Evolutionary conservation across 148 eudicot genomes (phyloP).

Genomic region (Rhododendron kiyosumense): DNA sequence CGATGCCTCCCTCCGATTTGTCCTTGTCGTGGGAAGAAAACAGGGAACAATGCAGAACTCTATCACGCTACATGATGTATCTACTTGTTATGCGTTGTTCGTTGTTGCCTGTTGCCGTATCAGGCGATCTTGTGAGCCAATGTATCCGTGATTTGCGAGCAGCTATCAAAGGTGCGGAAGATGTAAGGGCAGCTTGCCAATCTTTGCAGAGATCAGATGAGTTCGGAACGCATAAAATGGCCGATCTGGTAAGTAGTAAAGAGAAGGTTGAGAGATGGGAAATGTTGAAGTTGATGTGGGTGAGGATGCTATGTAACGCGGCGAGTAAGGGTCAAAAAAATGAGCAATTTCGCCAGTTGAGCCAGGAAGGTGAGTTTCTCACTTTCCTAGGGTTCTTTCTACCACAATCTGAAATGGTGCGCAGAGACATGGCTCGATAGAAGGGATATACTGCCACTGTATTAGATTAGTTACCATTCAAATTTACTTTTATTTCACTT

Average conservation of each 20-base stretch:
- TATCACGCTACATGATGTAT: neutral
- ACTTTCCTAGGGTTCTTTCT: neutral
- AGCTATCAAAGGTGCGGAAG: neutral
- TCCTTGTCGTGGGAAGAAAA: neutral
- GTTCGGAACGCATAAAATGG: too few species aligned
- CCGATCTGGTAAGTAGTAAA: too few species aligned
- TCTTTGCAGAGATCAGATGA: too few species aligned
- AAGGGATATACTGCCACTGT: too few species aligned
- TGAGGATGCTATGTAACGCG: neutral
- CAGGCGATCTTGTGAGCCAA: neutral
- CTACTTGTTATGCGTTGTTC: neutral
- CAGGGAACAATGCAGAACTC: neutral
- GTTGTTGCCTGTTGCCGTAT: neutral
- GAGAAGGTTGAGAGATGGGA: neutral
- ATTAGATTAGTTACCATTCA: too few species aligned
- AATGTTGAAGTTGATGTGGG: neutral
- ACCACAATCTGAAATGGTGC: neutral
- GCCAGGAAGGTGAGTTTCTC: neutral
- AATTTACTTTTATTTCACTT: too few species aligned
- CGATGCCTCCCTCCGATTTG: neutral
- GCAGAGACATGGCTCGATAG: too few species aligned
- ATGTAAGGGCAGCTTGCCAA: neutral
- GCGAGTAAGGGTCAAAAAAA: neutral
- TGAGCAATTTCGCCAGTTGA: neutral
- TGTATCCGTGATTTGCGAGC: rapidly evolving